Evolutionary conservation across 169 alveolate genomes (phyloP).

Genomic region (Eimeria maxima): DNA sequence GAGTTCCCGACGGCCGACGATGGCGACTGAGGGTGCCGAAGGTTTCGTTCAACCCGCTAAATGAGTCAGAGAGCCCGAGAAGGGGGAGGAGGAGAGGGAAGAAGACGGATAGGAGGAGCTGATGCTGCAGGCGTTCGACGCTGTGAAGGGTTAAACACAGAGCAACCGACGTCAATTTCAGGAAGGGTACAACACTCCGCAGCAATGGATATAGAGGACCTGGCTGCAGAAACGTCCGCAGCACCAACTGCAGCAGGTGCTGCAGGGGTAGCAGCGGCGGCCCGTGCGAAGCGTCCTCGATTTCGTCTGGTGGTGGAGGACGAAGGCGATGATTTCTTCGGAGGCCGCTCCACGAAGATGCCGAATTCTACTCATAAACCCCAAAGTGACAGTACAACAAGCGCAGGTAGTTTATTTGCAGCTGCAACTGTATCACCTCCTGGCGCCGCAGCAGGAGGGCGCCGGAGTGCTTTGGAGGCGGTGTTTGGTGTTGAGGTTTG

Average conservation of each 20-base stretch:
- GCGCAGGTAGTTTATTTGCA: background rate
- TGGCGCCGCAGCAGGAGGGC: background rate
- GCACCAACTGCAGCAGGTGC: background rate
- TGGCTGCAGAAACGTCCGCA: background rate
- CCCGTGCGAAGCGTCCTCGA: background rate
- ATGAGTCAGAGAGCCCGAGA: background rate
- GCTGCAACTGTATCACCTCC: background rate
- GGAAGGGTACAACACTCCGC: background rate
- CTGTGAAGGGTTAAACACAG: background rate
- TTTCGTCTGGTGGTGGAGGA: background rate
- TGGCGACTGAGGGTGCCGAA: background rate
- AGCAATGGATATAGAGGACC: background rate
- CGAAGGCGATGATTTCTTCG: background rate
- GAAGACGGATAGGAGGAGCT: too few relatives aligned
- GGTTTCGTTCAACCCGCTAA: background rate
- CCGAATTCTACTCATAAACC: background rate
- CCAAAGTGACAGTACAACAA: background rate
- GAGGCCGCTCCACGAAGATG: too few relatives aligned
- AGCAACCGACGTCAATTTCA: background rate
- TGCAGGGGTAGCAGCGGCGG: background rate
- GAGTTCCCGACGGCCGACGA: background rate
- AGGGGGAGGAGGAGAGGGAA: too few relatives aligned
- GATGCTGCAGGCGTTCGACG: background rate
- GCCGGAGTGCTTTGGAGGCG: slow-evolving; percentile 21
- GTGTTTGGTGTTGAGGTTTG: slow-evolving; percentile 68